Conservation (phyloP, 768 basidiomycete species). For the Lactarius evosmus region DNA sequence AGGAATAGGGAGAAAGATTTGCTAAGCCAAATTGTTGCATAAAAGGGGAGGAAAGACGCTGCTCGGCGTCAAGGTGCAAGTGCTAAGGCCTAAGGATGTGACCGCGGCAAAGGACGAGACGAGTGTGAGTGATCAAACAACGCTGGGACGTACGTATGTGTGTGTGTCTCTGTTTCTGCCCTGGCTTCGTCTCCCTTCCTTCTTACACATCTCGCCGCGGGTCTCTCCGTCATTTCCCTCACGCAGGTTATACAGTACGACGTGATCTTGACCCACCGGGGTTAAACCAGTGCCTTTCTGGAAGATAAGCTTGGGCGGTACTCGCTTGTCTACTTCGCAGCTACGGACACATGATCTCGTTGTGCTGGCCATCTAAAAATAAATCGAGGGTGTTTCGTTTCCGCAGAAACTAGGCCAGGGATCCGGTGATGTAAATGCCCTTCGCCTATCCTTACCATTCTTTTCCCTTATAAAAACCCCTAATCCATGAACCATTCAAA, state of each 20-base stretch:
- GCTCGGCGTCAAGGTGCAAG: not conserved
- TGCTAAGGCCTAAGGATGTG: not conserved
- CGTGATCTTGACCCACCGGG: too few relatives aligned
- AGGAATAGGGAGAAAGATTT: not conserved
- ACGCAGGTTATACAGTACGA: too few relatives aligned
- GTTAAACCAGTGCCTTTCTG: too few relatives aligned
- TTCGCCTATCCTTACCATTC: not conserved
- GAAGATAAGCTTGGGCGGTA: too few relatives aligned
- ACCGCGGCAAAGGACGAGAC: not conserved
- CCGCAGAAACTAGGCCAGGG: not conserved
- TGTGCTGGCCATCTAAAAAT: not conserved
- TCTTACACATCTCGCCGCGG: too few relatives aligned
- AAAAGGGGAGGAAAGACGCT: not conserved
- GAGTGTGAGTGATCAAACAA: not conserved
- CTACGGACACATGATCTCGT: too few relatives aligned
- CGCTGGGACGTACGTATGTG: not conserved
- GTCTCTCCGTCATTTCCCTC: too few relatives aligned
- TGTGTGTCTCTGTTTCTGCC: not conserved
- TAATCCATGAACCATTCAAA: too few relatives aligned
- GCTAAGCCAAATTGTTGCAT: slow-evolving; percentile 8
- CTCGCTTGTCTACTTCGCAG: too few relatives aligned
- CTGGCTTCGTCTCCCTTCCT: too few relatives aligned
- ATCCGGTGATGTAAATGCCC: not conserved
- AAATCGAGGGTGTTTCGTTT: not conserved
- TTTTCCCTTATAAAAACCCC: slow-evolving; percentile 4